Base-by-base conservation (phyloP, 345 rosid genomes). In the Excoecaria cochinchinensis region DNA sequence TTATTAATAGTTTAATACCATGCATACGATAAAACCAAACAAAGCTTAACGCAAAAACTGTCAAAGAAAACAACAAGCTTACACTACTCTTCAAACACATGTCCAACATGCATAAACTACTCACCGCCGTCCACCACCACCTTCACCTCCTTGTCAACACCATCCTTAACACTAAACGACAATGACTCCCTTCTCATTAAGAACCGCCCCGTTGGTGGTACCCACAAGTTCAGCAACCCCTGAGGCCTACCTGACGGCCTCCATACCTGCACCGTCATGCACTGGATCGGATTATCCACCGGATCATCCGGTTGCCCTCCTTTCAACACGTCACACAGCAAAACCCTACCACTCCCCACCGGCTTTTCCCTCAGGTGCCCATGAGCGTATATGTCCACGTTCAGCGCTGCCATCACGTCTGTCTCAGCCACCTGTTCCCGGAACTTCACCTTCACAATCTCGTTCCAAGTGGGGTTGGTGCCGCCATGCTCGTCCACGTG, bases 331-430 rank as follows among this genome's bases (percentile, higher is more conserved):
- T 75, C 59, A 21, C 78, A 68, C 9, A 68, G 48, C 70, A 74
- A 70, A 12, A 74, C 65, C 44, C 77, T 74, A 24, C 60, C 73
- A 14, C 78, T 68, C 67, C 78, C 69, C 46, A 77, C 55, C 1
- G 25, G 44, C 64, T 70, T 76, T 42, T 76, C 74, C 63, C 79
- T 76, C 52, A 70, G 53, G 70, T 62, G 74, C 10, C 79, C 70
- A 5, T 62, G 65, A 17, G 42, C 64, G 11, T 61, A 62, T 76
- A 70, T 76, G 65, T 70, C 75, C 46, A 70, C 56, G 62, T 62
- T 70, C 64, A 70, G 21, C 16, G 64, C 73, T 39, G 44, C 61
- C 69, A 13, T 69, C 6, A 69, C 52, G 47, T 76, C 61, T 13
- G 8, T 69, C 60, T 76, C 79, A 6, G 17, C 21, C 51, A 14